These are phyloP conservation scores for Cyclocybe cylindracea DNA, from an alignment of 768 basidiomycete genomes.

Conservation along the genomic window DNA sequence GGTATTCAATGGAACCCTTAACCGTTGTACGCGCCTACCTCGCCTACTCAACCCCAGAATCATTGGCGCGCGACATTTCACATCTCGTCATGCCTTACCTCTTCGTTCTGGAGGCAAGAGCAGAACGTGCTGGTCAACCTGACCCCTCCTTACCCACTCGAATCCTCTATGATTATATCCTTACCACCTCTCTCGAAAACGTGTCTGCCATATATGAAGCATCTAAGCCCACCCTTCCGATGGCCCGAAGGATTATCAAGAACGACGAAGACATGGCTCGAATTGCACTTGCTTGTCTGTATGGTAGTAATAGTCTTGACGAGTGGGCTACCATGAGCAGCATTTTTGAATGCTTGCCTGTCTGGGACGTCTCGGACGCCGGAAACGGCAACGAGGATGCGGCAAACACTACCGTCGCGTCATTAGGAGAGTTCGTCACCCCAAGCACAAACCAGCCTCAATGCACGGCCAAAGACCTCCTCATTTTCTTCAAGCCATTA, in stretches of 20 bases:
- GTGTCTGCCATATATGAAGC: conserved; percentile 82
- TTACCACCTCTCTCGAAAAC: conserved; percentile 65
- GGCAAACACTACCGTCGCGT: conserved; percentile 79
- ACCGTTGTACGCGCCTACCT: conserved; percentile 78
- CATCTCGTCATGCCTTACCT: conserved; percentile 90
- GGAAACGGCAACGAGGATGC: conserved; percentile 69
- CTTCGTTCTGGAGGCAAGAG: conserved; percentile 86
- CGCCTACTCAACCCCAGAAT: conserved; percentile 63
- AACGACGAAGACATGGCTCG: conserved; percentile 84
- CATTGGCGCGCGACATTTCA: conserved; percentile 66
- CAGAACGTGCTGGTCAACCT: conserved; percentile 76
- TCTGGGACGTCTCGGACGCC: conserved; percentile 69
- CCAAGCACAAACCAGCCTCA: conserved; percentile 64
- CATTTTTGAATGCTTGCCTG: conserved; percentile 96
- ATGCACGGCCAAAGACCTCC: conserved; percentile 67
- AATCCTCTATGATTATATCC: conserved; percentile 71
- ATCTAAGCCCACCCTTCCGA: conserved; percentile 85
- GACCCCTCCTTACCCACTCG: conserved; percentile 67
- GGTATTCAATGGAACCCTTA: conserved; percentile 68
- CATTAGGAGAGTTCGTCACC: conserved; percentile 76
- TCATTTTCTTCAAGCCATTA: conserved; percentile 82
- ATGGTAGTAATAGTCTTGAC: conserved; percentile 72
- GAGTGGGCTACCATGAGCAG: conserved; percentile 85
- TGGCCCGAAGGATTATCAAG: conserved; percentile 70
- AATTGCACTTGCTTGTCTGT: conserved; percentile 85